These are phyloP conservation scores for Curvularia verruculosa DNA, from an alignment of 2,329 filamentous ascomycete species.

Conservation along the genomic window DNA sequence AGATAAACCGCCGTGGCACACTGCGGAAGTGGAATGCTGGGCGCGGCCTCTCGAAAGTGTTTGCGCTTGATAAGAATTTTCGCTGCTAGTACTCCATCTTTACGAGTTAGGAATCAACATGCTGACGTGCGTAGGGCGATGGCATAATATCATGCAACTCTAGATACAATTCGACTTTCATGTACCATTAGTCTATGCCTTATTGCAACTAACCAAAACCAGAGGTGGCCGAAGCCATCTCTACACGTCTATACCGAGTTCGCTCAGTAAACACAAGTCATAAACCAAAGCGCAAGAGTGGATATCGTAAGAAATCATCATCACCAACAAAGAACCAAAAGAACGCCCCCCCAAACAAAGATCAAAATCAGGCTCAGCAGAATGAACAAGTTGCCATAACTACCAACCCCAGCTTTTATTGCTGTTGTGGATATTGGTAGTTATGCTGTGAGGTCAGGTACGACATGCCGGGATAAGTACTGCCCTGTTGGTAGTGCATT, in stretches of 20 bases:
- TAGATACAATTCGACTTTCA: not conserved
- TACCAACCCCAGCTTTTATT: constrained; percentile 20
- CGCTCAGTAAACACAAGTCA: constrained; percentile 5
- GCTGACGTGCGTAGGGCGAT: not conserved
- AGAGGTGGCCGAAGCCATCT: constrained; percentile 3
- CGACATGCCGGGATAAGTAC: constrained; percentile 42
- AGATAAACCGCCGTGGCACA: not conserved
- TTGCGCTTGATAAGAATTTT: not conserved
- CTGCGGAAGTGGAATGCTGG: not conserved
- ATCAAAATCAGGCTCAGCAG: not conserved
- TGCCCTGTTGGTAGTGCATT: constrained; percentile 40
- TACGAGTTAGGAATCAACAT: not conserved
- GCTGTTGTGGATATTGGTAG: constrained; percentile 38
- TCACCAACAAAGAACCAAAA: constrained; percentile 1
- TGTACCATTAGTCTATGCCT: constrained; percentile 6
- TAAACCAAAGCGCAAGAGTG: constrained; percentile 10
- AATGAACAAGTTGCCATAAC: too few species aligned
- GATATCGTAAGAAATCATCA: constrained; percentile 15
- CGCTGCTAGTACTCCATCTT: not conserved
- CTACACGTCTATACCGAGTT: constrained; percentile 5
- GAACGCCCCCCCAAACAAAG: not conserved
- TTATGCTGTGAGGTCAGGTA: constrained; percentile 42
- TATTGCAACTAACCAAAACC: constrained; percentile 1
- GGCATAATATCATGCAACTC: not conserved
- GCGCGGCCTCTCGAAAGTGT: not conserved